Evolutionary conservation across 2,329 filamentous ascomycete genomes (phyloP), one percentile per base, ranked within the genome.

Genomic region (Beauveria rudraprayagi): DNA sequence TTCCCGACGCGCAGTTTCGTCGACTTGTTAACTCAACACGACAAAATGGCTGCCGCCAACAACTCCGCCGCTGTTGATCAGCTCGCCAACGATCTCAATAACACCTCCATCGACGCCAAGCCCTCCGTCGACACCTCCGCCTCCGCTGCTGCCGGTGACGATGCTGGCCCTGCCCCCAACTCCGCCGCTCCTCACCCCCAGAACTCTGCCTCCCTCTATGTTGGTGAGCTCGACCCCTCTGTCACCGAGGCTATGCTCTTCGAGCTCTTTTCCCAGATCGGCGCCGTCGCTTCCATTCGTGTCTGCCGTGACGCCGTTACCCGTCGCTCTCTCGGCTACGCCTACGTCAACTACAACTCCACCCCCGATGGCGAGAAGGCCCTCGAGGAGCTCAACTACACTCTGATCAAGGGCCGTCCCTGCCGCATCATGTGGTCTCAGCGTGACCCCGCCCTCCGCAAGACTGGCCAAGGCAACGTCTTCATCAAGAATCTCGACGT

Each of bases 341-440:
- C 94, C 77, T 99, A 99, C 78, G 94, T 99, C 80, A 99, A 99
- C 87, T 99, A 97, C 87, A 99, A 97, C 84, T 93, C 91, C 77
- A 96, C 92, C 65, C 77, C 86, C 65, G 94, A 99, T 76, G 94
- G 94, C 71, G 94, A 99, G 84, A 95, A 96, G 80, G 94, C 94
- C 71, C 88, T 99, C 64, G 94, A 99, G 81, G 94, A 99, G 80
- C 86, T 99, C 70, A 99, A 99, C 87, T 99, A 99, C 84, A 99
- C 94, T 66, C 83, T 97, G 71, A 97, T 99, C 83, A 97, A 97
- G 86, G 92, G 92, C 71, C 92, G 90, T 74, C 93, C 94, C 64
- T 99, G 94, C 89, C 93, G 94, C 73, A 99, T 99, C 81, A 99
- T 99, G 94, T 99, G 94, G 94, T 99, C 94, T 67, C 94, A 99